Percentiles rank a stretch among this genome's conserved stretches.
These are phyloP conservation scores for Kwoniella bestiolae DNA, from an alignment of 768 basidiomycete species.

Conservation along the genomic window DNA sequence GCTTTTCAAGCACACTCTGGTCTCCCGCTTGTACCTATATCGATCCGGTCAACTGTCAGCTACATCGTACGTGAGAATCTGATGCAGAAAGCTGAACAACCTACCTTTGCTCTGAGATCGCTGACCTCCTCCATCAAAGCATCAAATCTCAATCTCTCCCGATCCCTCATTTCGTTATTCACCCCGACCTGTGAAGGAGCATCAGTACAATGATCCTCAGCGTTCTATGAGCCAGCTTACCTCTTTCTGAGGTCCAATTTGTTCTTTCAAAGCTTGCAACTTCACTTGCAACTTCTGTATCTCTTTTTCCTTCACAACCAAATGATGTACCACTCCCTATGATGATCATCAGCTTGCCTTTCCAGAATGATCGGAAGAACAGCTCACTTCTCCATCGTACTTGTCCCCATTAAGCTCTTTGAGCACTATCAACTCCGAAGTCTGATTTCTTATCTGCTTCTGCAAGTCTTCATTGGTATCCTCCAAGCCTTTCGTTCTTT, in stretches of 20 bases:
- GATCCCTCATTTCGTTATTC: conserved; percentile 1
- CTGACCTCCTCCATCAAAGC: conserved; percentile 48
- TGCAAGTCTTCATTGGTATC: neutral
- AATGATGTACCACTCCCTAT: conserved; percentile 73
- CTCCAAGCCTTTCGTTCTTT: neutral
- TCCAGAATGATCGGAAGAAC: too few species aligned
- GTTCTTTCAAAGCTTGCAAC: conserved; percentile 69
- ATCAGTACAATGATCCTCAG: neutral
- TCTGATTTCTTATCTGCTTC: conserved; percentile 67
- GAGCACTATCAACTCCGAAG: conserved; percentile 61
- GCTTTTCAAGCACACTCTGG: neutral
- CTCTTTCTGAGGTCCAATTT: conserved; percentile 52
- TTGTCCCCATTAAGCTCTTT: conserved; percentile 14
- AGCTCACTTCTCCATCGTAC: conserved; percentile 15
- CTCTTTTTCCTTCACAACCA: conserved; percentile 84
- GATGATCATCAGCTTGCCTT: neutral
- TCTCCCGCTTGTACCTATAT: neutral
- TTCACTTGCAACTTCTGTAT: conserved; percentile 74
- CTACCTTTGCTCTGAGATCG: neutral
- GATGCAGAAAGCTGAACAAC: neutral
- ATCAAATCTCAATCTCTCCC: conserved; percentile 37
- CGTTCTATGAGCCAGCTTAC: conserved; percentile 59
- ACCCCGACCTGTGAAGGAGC: neutral
- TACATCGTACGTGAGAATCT: neutral
- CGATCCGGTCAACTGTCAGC: neutral